Conservation (phyloP, 75 land plant genomes). For the Larix kaempferi region DNA sequence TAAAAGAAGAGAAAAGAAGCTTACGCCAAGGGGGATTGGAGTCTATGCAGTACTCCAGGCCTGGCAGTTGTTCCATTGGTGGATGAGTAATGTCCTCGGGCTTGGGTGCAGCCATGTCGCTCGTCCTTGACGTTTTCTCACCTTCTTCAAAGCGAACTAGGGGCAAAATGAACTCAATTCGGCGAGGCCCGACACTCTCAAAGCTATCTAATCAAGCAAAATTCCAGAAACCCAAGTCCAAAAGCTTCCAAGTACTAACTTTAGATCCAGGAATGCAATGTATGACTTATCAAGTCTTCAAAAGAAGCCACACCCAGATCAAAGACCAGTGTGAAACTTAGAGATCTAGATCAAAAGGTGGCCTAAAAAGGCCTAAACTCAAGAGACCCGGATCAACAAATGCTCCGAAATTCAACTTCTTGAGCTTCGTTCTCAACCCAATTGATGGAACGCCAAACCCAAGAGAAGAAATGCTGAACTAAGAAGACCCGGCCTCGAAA, state of each 20-base stretch:
- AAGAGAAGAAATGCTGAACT: not conserved
- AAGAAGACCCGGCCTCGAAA: too few species aligned
- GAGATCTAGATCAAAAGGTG: not conserved
- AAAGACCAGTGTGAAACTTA: not conserved
- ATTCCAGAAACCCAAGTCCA: not conserved
- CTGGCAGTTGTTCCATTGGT: slow-evolving; percentile 89
- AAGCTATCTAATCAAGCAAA: not conserved
- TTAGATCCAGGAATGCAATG: not conserved
- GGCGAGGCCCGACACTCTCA: not conserved
- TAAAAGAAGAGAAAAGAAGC: not conserved
- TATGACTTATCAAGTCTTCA: not conserved
- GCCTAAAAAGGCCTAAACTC: too few species aligned
- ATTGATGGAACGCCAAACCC: not conserved
- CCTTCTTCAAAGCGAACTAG: too few species aligned
- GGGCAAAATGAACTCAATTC: not conserved
- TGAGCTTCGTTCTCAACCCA: not conserved
- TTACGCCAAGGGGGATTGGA: slow-evolving; percentile 91
- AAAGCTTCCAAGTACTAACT: not conserved
- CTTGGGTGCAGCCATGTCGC: not conserved
- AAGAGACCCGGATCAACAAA: too few species aligned
- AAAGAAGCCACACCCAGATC: not conserved
- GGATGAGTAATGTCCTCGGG: slow-evolving; percentile 58
- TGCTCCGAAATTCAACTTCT: too few species aligned
- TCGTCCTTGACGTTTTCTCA: too few species aligned
- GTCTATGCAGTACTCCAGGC: slow-evolving; percentile 90